phyloP scores from a whole-genome alignment of 176 grass and related monocot genomes.

The Pontederia paniculata region DNA sequence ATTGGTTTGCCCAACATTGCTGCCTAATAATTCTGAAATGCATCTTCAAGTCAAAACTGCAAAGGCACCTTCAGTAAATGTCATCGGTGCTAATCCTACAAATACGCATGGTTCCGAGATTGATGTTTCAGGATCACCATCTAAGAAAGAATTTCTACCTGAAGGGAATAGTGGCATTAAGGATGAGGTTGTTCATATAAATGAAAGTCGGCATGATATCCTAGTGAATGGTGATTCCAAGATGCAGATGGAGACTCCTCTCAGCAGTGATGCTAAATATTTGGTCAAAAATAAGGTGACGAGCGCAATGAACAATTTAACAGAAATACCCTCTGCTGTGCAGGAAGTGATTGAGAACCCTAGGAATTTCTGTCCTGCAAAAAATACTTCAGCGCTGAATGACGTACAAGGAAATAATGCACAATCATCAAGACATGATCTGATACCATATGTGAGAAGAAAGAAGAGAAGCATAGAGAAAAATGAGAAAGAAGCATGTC shows the following conservation, averaged over 20 bases:
- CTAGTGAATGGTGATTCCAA: not conserved
- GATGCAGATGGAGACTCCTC: slow-evolving; percentile 8
- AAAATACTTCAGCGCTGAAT: not conserved
- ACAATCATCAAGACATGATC: slow-evolving; percentile 33
- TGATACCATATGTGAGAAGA: slow-evolving; percentile 52
- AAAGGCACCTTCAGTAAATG: slow-evolving; percentile 25
- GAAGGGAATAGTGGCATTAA: slow-evolving; percentile 1
- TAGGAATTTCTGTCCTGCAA: slow-evolving; percentile 6
- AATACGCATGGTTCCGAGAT: slow-evolving; percentile 25
- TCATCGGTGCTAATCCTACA: slow-evolving; percentile 29
- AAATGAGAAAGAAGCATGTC: slow-evolving; percentile 3
- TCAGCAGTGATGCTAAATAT: slow-evolving; percentile 12
- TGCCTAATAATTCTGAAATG: slow-evolving; percentile 32
- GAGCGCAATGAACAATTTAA: slow-evolving; percentile 10
- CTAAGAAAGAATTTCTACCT: slow-evolving; percentile 12
- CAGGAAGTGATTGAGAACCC: slow-evolving; percentile 2
- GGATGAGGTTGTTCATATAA: not conserved
- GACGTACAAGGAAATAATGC: slow-evolving; percentile 26
- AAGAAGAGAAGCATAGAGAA: slow-evolving; percentile 34
- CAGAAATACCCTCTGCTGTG: not conserved
- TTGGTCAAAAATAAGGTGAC: slow-evolving; percentile 7
- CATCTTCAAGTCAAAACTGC: slow-evolving; percentile 42
- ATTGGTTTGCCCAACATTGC: not conserved
- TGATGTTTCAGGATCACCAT: slow-evolving; percentile 11
- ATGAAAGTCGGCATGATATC: not conserved